Conservation (phyloP, 805 yeast genomes). For the Suhomyces pyralidae region DNA sequence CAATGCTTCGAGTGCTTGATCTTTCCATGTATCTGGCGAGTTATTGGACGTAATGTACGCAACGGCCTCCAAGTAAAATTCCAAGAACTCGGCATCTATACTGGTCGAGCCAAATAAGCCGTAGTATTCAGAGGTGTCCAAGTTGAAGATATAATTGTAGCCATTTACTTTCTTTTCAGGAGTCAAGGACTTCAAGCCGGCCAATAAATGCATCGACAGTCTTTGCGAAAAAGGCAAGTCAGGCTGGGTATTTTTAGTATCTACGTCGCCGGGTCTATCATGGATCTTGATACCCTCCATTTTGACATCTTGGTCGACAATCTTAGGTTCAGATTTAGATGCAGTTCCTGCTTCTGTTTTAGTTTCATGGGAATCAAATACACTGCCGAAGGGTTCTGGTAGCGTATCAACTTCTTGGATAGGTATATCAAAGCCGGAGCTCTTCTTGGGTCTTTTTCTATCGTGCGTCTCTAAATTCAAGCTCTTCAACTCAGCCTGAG, state of each 20-base stretch:
- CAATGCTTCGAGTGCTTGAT: constrained; percentile 19
- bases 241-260: background rate
- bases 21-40: constrained; percentile 12
- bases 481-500: constrained; percentile 33
- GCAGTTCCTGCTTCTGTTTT: no score
- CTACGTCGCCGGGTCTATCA: background rate
- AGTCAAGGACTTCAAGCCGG: constrained; percentile 26
- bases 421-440: constrained; percentile 19
- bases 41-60: constrained; percentile 12
- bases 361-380: background rate
- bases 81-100: constrained; percentile 47
- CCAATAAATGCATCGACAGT: constrained; percentile 24
- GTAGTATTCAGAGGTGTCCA: constrained; percentile 22
- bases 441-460: constrained; percentile 10
- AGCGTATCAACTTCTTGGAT: constrained; percentile 42
- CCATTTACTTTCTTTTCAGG: constrained; percentile 24
- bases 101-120: constrained; percentile 42
- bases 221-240: constrained; percentile 13
- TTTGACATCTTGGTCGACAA: background rate
- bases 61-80: constrained; percentile 46
- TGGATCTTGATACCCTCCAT: background rate
- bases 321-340: no score
- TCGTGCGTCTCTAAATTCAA: background rate
- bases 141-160: constrained; percentile 33
- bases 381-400: constrained; percentile 23